Conservation (phyloP, 305 asterid genomes). For the Fraxinus greggii region DNA sequence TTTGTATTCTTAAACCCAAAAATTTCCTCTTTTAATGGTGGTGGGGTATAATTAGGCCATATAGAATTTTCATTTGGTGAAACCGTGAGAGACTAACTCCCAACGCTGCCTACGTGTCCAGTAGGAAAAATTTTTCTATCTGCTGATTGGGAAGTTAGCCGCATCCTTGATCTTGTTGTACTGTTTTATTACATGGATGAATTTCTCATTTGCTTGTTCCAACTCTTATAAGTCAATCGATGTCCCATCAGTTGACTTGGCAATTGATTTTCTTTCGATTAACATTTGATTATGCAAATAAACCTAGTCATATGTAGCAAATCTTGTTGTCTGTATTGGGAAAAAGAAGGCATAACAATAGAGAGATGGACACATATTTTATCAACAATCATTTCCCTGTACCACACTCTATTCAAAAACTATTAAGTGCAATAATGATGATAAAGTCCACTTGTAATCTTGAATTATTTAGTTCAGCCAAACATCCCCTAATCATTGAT, state of each 20-base stretch:
- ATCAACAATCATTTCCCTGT: slow-evolving; percentile 43
- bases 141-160: slow-evolving; percentile 27
- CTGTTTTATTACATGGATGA: not conserved
- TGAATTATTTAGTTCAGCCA: not conserved
- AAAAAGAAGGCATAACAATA: slow-evolving; percentile 28
- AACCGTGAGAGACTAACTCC: slow-evolving; percentile 44
- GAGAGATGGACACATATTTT: slow-evolving; percentile 37
- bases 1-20: slow-evolving; percentile 25
- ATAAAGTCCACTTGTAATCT: not conserved
- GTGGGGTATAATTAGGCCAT: slow-evolving; percentile 43
- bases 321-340: slow-evolving; percentile 39
- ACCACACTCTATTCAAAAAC: slow-evolving; percentile 31
- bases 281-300: slow-evolving; percentile 12
- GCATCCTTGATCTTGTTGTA: not conserved
- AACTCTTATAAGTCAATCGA: not conserved
- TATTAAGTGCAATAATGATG: not conserved
- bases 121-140: slow-evolving; percentile 22
- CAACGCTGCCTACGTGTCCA: slow-evolving; percentile 11
- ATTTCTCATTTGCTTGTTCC: slow-evolving; percentile 2
- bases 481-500: not conserved
- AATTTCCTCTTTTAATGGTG: slow-evolving; percentile 13
- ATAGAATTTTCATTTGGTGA: slow-evolving; percentile 32
- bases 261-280: slow-evolving; percentile 12
- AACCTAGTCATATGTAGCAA: not conserved
- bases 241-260: slow-evolving; percentile 33